These are phyloP conservation scores for Vaccinium macrocarpon DNA, from an alignment of 148 eudicot genomes.

Conservation along the genomic window DNA sequence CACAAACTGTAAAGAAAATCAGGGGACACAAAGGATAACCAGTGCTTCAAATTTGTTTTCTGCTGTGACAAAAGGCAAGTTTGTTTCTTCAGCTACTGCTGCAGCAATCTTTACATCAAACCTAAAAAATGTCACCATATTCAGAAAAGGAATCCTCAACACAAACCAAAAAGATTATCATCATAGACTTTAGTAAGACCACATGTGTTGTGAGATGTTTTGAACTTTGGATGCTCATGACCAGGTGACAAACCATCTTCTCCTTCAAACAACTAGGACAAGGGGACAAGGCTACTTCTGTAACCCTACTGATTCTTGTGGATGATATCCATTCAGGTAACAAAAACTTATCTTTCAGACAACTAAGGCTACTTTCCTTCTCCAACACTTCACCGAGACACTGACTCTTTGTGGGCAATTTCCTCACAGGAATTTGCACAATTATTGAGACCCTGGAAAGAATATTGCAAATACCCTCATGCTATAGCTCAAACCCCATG, in stretches of 20 bases:
- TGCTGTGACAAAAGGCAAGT: constrained; percentile 89
- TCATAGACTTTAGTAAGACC: neutral
- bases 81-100: constrained; percentile 94
- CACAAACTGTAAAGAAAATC: neutral
- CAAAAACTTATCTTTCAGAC: neutral
- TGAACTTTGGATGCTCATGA: neutral
- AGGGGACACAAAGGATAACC: constrained; percentile 30
- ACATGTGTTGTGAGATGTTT: neutral
- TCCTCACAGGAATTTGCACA: neutral
- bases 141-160: neutral
- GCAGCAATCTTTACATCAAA: constrained; percentile 94
- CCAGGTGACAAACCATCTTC: neutral
- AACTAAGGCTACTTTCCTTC: neutral
- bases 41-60: constrained; percentile 98
- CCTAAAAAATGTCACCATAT: constrained; percentile 36
- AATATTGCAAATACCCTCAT: neutral
- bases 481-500: neutral
- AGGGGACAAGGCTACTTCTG: neutral
- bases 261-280: neutral
- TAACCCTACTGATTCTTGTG: neutral
- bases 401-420: neutral
- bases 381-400: neutral
- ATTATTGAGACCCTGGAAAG: neutral
- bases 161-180: neutral
- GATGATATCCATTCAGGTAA: neutral